A percentile compares a stretch with the other conserved stretches of the same genome.
Conservation (phyloP, 2,329 filamentous ascomycete genomes). For the Aspergillus sp. region DNA sequence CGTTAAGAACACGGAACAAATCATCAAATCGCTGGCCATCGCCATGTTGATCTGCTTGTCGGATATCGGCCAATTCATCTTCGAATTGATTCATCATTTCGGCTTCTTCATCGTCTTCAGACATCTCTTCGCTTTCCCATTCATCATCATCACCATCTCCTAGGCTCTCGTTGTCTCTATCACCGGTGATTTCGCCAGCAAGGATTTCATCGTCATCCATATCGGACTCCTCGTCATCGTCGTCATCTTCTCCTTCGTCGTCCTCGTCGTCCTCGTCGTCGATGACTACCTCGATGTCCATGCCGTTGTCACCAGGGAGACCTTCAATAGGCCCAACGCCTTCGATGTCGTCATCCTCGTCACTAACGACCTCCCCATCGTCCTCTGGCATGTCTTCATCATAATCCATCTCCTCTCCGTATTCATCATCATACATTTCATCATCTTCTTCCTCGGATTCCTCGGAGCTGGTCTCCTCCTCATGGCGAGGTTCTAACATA, state of each 20-base stretch:
- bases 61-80: slow-evolving; percentile 36
- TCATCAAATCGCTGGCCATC: slow-evolving; percentile 42
- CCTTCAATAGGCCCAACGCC: slow-evolving; percentile 72
- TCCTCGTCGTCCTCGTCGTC: slow-evolving; percentile 63
- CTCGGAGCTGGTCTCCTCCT: slow-evolving; percentile 75
- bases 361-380: slow-evolving; percentile 82
- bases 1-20: slow-evolving; percentile 40
- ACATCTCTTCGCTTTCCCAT: slow-evolving; percentile 47
- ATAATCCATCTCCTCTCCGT: slow-evolving; percentile 87
- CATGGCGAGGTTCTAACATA: slow-evolving; percentile 81
- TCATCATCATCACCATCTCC: slow-evolving; percentile 45
- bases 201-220: slow-evolving; percentile 51
- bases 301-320: slow-evolving; percentile 54
- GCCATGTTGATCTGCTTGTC: slow-evolving; percentile 36
- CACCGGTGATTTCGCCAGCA: slow-evolving; percentile 51
- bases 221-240: slow-evolving; percentile 58
- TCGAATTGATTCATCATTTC: slow-evolving; percentile 42
- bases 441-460: slow-evolving; percentile 68
- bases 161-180: slow-evolving; percentile 49
- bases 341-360: slow-evolving; percentile 76
- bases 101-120: slow-evolving; percentile 42
- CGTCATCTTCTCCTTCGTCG: slow-evolving; percentile 58
- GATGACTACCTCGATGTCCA: slow-evolving; percentile 85
- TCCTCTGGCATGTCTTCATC: slow-evolving; percentile 76
- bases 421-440: slow-evolving; percentile 90